Percentiles rank a stretch among this genome's conserved stretches.
Conservation (phyloP, 345 rosid genomes). For the Clarkia xantiana region DNA sequence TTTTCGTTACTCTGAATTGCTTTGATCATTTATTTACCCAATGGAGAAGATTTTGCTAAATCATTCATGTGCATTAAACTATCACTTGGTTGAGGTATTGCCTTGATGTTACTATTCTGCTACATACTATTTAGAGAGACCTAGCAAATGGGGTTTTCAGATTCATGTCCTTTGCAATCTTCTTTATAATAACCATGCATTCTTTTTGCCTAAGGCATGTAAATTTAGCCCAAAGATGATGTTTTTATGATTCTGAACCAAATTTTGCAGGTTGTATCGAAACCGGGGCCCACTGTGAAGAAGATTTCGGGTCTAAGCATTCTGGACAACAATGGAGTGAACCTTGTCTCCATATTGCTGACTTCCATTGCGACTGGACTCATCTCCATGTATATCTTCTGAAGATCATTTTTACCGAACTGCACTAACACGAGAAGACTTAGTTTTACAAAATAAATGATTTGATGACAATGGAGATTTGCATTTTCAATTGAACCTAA, state of each 20-base stretch:
- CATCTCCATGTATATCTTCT: conserved; percentile 49
- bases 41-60: not conserved
- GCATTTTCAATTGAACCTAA: no score
- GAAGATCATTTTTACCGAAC: conserved; percentile 8
- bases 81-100: no score
- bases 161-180: not conserved
- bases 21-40: not conserved
- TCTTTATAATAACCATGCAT: not conserved
- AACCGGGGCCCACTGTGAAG: conserved; percentile 86
- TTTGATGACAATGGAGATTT: no score
- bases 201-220: not conserved
- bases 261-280: conserved; percentile 68
- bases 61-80: not conserved
- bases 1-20: not conserved
- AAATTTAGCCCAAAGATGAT: not conserved
- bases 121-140: no score
- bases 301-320: conserved; percentile 65
- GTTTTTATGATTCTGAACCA: not conserved
- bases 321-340: conserved; percentile 89
- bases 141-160: no score
- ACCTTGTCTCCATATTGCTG: conserved; percentile 54
- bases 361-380: conserved; percentile 57
- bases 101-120: no score
- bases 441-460: no score
- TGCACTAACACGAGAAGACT: no score